These are phyloP conservation scores for Carallia brachiata DNA, from an alignment of 345 rosid species.

Conservation along the genomic window DNA sequence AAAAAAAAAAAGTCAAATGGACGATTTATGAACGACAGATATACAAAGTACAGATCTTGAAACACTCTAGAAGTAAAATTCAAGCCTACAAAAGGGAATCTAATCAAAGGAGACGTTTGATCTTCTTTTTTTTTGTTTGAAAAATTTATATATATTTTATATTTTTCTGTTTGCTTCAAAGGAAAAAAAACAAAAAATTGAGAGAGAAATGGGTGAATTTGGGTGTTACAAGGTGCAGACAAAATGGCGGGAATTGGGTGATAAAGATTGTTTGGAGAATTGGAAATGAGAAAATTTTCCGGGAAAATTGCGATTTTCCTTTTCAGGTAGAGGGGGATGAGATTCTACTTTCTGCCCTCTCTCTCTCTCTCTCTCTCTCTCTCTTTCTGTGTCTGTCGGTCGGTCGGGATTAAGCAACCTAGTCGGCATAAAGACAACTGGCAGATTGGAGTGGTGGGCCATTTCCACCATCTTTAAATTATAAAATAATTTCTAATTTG, in stretches of 20 bases:
- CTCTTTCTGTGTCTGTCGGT: too few relatives aligned
- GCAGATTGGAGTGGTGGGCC: too few relatives aligned
- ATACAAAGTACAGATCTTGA: not conserved
- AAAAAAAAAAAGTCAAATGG: not conserved
- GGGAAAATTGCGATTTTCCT: conserved; percentile 10
- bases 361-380: not conserved
- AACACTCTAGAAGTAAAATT: conserved; percentile 1
- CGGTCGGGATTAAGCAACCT: too few relatives aligned
- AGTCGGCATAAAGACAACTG: too few relatives aligned
- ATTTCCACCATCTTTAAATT: too few relatives aligned
- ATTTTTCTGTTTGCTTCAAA: not conserved
- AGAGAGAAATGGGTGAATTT: not conserved
- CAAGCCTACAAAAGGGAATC: not conserved
- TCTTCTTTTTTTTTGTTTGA: not conserved
- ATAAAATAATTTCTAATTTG: too few relatives aligned
- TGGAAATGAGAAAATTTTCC: conserved; percentile 10
- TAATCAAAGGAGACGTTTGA: not conserved
- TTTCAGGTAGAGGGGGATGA: not conserved
- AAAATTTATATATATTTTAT: too few relatives aligned
- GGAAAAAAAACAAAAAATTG: not conserved
- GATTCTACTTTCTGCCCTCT: too few relatives aligned
- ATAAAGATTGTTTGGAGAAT: conserved; percentile 7
- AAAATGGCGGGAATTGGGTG: conserved; percentile 24
- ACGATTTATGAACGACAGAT: not conserved
- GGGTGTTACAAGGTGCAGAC: conserved; percentile 6